These are phyloP conservation scores for Termitomyces sp. DNA, from an alignment of 768 basidiomycete species.

Conservation along the genomic window DNA sequence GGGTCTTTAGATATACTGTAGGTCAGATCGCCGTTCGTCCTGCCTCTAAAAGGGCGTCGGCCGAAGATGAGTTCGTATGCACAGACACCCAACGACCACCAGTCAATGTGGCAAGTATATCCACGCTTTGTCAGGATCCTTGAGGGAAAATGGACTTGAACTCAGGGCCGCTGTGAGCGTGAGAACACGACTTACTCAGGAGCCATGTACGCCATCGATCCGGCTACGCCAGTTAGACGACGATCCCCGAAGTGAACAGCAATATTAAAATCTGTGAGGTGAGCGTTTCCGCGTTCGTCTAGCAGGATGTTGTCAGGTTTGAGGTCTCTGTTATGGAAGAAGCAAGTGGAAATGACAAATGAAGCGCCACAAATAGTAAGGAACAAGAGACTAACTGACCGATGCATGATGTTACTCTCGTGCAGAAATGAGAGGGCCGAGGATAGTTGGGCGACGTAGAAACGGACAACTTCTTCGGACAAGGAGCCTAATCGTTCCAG, in stretches of 20 bases:
- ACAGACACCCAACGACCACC: constrained; percentile 96
- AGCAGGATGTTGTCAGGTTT: constrained; percentile 98
- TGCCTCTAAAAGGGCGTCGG: constrained; percentile 86
- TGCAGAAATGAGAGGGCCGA: constrained; percentile 89
- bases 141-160: constrained; percentile 1
- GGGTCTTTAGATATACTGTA: constrained; percentile 88
- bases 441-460: constrained; percentile 87
- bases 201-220: constrained; percentile 99
- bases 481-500: constrained; percentile 76
- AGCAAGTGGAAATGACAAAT: constrained; percentile 13
- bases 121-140: constrained; percentile 87
- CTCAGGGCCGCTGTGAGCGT: constrained; percentile 3
- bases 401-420: constrained; percentile 91
- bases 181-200: constrained; percentile 47
- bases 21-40: constrained; percentile 89
- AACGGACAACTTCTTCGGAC: constrained; percentile 74
- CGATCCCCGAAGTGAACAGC: constrained; percentile 94
- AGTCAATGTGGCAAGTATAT: constrained; percentile 92
- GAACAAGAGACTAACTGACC: constrained; percentile 48
- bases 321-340: constrained; percentile 60
- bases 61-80: constrained; percentile 92
- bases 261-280: constrained; percentile 98
- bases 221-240: constrained; percentile 86
- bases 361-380: constrained; percentile 19
- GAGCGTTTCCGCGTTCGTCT: constrained; percentile 93